A percentile compares a stretch with the other conserved stretches of the same genome.
phyloP scores from a whole-genome alignment of 2,329 filamentous ascomycete species.

The Arthrobotrys megalospora region DNA sequence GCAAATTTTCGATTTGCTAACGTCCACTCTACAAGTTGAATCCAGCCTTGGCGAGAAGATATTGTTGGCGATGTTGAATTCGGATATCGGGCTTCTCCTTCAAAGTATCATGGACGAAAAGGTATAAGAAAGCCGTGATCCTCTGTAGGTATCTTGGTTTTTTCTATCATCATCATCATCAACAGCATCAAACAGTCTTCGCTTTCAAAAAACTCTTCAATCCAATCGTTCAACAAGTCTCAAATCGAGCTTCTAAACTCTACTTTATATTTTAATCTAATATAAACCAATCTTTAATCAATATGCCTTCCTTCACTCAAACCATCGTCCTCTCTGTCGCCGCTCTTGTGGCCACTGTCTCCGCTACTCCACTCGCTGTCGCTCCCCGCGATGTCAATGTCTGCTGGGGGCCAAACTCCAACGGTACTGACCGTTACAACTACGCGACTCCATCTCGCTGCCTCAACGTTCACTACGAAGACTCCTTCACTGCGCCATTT shows the following conservation, averaged over 20 bases:
- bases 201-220: constrained; percentile 5
- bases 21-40: background rate
- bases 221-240: constrained; percentile 10
- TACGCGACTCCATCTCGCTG: constrained; percentile 26
- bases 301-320: constrained; percentile 55
- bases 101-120: background rate
- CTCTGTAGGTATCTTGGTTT: constrained; percentile 18
- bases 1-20: constrained; percentile 7
- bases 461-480: constrained; percentile 29
- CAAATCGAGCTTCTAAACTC: constrained; percentile 4
- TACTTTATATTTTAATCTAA: constrained; percentile 27
- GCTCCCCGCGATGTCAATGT: constrained; percentile 35
- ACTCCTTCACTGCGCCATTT: constrained; percentile 48
- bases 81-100: constrained; percentile 9
- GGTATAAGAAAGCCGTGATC: constrained; percentile 30
- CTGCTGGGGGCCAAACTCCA: constrained; percentile 47
- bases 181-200: constrained; percentile 33
- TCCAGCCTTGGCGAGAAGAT: constrained; percentile 10
- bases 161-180: constrained; percentile 38
- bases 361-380: constrained; percentile 31
- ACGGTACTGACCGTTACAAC: constrained; percentile 29
- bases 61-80: constrained; percentile 7
- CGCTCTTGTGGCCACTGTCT: constrained; percentile 30
- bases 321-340: constrained; percentile 35
- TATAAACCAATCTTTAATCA: constrained; percentile 26